phyloP scores from a whole-genome alignment of 805 yeast species.

The Blastobotrys americana region DNA sequence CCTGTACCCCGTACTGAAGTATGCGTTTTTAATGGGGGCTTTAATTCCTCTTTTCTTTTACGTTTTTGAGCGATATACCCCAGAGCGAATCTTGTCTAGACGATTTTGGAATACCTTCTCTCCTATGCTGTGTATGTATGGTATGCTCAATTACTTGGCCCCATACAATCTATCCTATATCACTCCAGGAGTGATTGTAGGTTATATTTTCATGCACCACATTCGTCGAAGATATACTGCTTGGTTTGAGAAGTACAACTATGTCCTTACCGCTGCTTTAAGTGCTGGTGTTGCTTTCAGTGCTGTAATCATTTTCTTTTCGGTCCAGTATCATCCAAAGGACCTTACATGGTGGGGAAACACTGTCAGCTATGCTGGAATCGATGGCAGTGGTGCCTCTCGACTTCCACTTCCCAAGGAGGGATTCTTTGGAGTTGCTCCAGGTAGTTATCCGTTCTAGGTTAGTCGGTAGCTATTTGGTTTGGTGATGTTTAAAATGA shows the following conservation, averaged over 20 bases:
- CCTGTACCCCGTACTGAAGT: slow-evolving; percentile 20
- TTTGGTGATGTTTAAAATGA: too few species aligned
- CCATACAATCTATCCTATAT: slow-evolving; percentile 41
- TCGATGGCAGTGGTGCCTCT: slow-evolving; percentile 16
- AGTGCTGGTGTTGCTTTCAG: slow-evolving; percentile 47
- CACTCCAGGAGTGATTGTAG: slow-evolving; percentile 36
- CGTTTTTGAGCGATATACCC: slow-evolving; percentile 6
- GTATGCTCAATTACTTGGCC: slow-evolving; percentile 32
- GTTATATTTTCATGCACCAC: slow-evolving; percentile 39
- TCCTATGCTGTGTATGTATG: slow-evolving; percentile 41
- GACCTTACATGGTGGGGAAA: slow-evolving; percentile 47
- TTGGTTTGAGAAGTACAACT: slow-evolving; percentile 52
- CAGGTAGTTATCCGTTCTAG: slow-evolving; percentile 3
- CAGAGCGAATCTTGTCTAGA: neutral
- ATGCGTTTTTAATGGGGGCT: slow-evolving; percentile 21
- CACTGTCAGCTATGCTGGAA: slow-evolving; percentile 24
- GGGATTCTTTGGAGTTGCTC: slow-evolving; percentile 16
- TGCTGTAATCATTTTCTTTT: slow-evolving; percentile 40
- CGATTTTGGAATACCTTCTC: slow-evolving; percentile 17
- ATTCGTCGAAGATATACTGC: slow-evolving; percentile 36
- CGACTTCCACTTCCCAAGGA: slow-evolving; percentile 11
- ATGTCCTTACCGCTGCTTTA: slow-evolving; percentile 41
- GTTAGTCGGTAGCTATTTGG: too few species aligned
- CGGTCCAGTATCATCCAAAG: slow-evolving; percentile 32
- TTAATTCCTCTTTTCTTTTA: slow-evolving; percentile 17